These are phyloP conservation scores for Monilinia fructicola DNA, from an alignment of 2,329 filamentous ascomycete species.

Conservation along the genomic window DNA sequence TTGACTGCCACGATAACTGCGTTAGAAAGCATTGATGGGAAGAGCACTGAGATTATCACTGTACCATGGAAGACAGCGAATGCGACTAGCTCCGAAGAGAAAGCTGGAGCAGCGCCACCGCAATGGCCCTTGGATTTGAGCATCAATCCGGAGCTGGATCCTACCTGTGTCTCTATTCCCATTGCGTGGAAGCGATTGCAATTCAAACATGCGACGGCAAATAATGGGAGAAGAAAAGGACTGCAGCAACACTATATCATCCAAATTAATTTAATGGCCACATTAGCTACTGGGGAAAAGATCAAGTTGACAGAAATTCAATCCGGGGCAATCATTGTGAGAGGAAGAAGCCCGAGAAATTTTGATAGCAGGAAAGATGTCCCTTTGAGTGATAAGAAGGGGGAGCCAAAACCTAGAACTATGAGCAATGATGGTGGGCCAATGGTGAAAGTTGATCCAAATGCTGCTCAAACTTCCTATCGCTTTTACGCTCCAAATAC, in stretches of 20 bases:
- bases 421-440: conserved; percentile 31
- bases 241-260: conserved; percentile 94
- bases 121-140: conserved; percentile 55
- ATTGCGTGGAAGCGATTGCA: conserved; percentile 93
- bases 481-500: conserved; percentile 37
- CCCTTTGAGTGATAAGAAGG: conserved; percentile 52
- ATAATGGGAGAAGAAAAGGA: conserved; percentile 91
- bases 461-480: conserved; percentile 31
- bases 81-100: conserved; percentile 36
- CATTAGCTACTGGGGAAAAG: conserved; percentile 63
- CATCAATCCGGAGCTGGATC: conserved; percentile 69
- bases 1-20: conserved; percentile 81
- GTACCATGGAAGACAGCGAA: conserved; percentile 82
- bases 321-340: conserved; percentile 91
- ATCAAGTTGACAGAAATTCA: conserved; percentile 79
- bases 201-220: conserved; percentile 94
- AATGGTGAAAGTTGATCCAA: conserved; percentile 37
- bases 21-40: conserved; percentile 88
- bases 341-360: conserved; percentile 87
- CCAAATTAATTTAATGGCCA: conserved; percentile 78
- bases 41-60: conserved; percentile 88
- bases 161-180: conserved; percentile 74
- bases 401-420: conserved; percentile 36
- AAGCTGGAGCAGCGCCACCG: conserved; percentile 53
- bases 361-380: conserved; percentile 90